Evolutionary conservation across 805 yeast species (phyloP), one percentile per base, ranked within the genome.

Genomic region (Zygoascus biomembranicola): DNA sequence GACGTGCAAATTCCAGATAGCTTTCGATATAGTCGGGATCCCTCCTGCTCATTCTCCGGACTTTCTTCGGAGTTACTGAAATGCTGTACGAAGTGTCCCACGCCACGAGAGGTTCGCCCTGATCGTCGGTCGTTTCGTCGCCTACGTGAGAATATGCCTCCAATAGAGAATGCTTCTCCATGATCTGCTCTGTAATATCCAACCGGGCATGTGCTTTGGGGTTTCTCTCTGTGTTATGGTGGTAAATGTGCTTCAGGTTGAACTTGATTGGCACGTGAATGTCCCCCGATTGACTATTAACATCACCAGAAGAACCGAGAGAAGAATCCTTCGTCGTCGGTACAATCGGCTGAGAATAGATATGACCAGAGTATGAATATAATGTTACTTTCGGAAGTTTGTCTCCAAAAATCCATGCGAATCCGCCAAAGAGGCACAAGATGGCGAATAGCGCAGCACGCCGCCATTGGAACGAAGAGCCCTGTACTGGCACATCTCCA

Each of bases 11-110:
- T 16, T 77, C 74, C 47, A 87, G 65, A 64, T 84, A 86, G 1
- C 84, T 75, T 62, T 85, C 90, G 53, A 87, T 71, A 63, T 77
- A 79, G 45, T 79, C 81, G 0, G 90, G 90, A 46, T 73, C 67
- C 18, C 85, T 66, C 41, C 76, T 67, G 1, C 60, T 61, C 58
- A 82, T 57, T 50, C 87, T 65, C 42, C 64, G 68, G 16, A 67
- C 60, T 13, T 49, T 41, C 35, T 56, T 49, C 5, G 55, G 45
- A 45, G 45, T 43, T 16, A 55, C 23, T 20, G 46, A n/a, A 41
- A 50, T 19, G 32, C 44, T 8, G 50, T 26, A 48, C 55, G 46
- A 23, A 19, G 50, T 48, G 44, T 47, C 52, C 54, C 55, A 50
- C 37, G 50, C 39, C 32, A 44, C 47, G n/a, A 23, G 31, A 6